Evolutionary conservation across 768 basidiomycete species (phyloP).

Genomic region (Rhizopogon salebrosus): DNA sequence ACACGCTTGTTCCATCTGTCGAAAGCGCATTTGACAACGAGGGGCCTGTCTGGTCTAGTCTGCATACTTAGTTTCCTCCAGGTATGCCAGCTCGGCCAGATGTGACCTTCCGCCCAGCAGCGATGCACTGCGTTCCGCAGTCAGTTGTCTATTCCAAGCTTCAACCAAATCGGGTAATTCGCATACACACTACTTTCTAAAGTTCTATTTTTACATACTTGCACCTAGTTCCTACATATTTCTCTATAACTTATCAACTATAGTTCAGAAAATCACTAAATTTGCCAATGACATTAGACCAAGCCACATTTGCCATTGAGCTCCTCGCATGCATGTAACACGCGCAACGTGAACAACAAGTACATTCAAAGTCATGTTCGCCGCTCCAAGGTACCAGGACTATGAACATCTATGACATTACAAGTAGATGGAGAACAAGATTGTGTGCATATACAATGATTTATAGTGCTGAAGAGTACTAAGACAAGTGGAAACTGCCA

Average conservation of each 20-base stretch:
- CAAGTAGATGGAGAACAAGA: background rate
- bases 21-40: constrained; percentile 81
- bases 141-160: background rate
- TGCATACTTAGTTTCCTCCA: constrained; percentile 22
- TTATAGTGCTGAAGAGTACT: constrained; percentile 19
- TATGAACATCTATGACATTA: constrained; percentile 7
- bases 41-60: constrained; percentile 63
- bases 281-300: too few relatives aligned
- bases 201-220: too few relatives aligned
- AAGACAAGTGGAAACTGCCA: constrained; percentile 97
- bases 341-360: too few relatives aligned
- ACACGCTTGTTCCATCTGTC: constrained; percentile 72
- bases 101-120: background rate
- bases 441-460: constrained; percentile 19
- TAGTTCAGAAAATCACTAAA: too few relatives aligned
- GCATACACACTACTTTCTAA: too few relatives aligned
- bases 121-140: constrained; percentile 22
- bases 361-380: too few relatives aligned
- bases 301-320: too few relatives aligned
- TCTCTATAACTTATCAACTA: too few relatives aligned
- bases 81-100: background rate
- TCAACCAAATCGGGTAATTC: too few relatives aligned
- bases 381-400: too few relatives aligned
- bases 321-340: too few relatives aligned
- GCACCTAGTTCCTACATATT: too few relatives aligned